These are phyloP conservation scores for Phylloporus sp. DNA, from an alignment of 768 basidiomycete species.

Conservation along the genomic window DNA sequence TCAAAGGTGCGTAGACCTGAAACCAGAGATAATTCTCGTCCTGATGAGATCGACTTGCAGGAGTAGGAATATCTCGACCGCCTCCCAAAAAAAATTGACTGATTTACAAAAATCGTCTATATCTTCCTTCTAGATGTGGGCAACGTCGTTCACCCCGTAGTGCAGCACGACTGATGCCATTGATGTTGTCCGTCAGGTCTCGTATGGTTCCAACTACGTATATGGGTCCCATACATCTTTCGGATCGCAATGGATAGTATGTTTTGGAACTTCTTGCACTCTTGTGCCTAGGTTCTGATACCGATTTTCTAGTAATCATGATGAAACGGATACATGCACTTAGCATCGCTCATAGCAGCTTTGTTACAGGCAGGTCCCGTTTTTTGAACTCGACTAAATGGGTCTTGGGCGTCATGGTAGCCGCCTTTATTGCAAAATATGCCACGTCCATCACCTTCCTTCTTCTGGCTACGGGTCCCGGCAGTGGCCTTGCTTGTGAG, in stretches of 20 bases:
- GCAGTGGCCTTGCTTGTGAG: constrained; percentile 5
- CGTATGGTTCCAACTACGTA: constrained; percentile 9
- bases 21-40: not conserved
- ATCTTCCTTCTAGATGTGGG: constrained; percentile 12
- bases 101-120: too few species aligned
- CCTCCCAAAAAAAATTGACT: too few species aligned
- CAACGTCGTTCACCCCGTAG: not conserved
- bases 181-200: constrained; percentile 9
- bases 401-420: constrained; percentile 5
- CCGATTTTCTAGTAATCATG: constrained; percentile 12
- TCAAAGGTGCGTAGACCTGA: constrained; percentile 3
- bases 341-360: not conserved
- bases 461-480: constrained; percentile 5
- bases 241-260: constrained; percentile 18
- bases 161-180: not conserved
- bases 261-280: not conserved
- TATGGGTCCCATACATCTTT: constrained; percentile 14
- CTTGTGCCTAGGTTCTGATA: not conserved
- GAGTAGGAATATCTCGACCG: too few species aligned
- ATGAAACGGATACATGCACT: constrained; percentile 17
- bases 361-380: too few species aligned
- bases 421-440: not conserved
- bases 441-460: too few species aligned
- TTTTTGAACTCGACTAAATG: too few species aligned
- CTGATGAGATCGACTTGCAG: not conserved